These are phyloP conservation scores for Lasiodiplodia gonubiensis DNA, from an alignment of 2,329 filamentous ascomycete species.

Conservation along the genomic window DNA sequence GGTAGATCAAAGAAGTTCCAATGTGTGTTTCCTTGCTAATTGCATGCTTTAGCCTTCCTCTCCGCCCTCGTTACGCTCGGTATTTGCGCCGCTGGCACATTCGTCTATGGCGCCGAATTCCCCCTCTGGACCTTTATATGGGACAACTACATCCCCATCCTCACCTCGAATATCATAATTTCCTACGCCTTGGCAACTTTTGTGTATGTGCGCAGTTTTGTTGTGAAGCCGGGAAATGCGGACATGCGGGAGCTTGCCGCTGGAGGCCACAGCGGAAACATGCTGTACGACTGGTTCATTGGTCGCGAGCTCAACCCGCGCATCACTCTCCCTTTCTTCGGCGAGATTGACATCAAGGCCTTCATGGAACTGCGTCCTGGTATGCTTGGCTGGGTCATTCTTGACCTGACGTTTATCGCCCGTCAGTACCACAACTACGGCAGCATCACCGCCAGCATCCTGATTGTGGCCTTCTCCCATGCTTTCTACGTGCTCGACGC, in stretches of 20 bases:
- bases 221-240: conserved; percentile 74
- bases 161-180: conserved; percentile 82
- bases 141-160: conserved; percentile 85
- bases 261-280: conserved; percentile 81
- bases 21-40: conserved; percentile 1
- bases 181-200: conserved; percentile 74
- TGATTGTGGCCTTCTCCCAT: conserved; percentile 79
- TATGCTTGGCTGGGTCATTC: conserved; percentile 84
- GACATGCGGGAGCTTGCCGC: conserved; percentile 78
- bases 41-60: conserved; percentile 65
- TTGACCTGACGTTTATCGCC: conserved; percentile 83
- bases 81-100: conserved; percentile 75
- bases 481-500: conserved; percentile 82
- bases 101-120: conserved; percentile 79
- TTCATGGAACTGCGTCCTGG: conserved; percentile 92
- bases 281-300: conserved; percentile 96
- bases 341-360: conserved; percentile 87
- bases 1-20: conserved; percentile 39
- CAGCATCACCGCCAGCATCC: conserved; percentile 82
- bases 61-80: conserved; percentile 76
- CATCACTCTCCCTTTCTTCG: conserved; percentile 75
- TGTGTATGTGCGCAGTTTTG: conserved; percentile 83
- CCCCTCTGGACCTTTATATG: conserved; percentile 90
- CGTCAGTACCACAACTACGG: conserved; percentile 88
- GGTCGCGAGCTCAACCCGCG: conserved; percentile 94